Conservation (phyloP, 495 filamentous ascomycete genomes). For the Neurospora africana region DNA sequence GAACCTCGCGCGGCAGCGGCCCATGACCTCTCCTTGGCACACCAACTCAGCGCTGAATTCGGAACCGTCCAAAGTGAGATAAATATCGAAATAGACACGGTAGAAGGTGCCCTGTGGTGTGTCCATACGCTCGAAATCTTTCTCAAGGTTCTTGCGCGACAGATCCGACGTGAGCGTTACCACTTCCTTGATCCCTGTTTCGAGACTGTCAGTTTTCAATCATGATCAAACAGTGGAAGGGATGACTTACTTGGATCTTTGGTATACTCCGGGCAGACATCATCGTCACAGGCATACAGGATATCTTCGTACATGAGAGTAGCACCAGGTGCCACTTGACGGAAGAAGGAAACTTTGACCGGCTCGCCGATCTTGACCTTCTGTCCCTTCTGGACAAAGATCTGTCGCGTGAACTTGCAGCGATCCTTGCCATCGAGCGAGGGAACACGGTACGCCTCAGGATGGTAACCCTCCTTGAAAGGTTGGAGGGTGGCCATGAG, state of each 20-base stretch:
- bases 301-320: slow-evolving; percentile 99
- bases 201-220: slow-evolving; percentile 17
- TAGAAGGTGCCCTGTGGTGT: slow-evolving; percentile 98
- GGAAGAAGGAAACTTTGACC: slow-evolving; percentile 97
- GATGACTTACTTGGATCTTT: slow-evolving; percentile 90
- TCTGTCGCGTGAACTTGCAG: slow-evolving; percentile 97
- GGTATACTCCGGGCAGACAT: slow-evolving; percentile 96
- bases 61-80: slow-evolving; percentile 90
- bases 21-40: slow-evolving; percentile 98
- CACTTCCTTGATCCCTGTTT: slow-evolving; percentile 92
- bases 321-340: slow-evolving; percentile 93
- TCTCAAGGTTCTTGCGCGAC: slow-evolving; percentile 95
- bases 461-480: slow-evolving; percentile 98
- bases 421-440: slow-evolving; percentile 93
- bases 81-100: slow-evolving; percentile 68
- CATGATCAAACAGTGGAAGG: not conserved
- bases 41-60: slow-evolving; percentile 98
- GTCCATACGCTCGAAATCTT: slow-evolving; percentile 99
- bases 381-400: slow-evolving; percentile 98
- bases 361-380: slow-evolving; percentile 98
- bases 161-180: slow-evolving; percentile 96
- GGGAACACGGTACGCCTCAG: slow-evolving; percentile 93
- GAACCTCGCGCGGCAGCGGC: slow-evolving; percentile 84
- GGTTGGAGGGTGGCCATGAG: slow-evolving; percentile 98
- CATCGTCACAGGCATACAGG: slow-evolving; percentile 94